These are phyloP conservation scores for Actinidia polygama DNA, from an alignment of 179 eudicot species.

Conservation along the genomic window DNA sequence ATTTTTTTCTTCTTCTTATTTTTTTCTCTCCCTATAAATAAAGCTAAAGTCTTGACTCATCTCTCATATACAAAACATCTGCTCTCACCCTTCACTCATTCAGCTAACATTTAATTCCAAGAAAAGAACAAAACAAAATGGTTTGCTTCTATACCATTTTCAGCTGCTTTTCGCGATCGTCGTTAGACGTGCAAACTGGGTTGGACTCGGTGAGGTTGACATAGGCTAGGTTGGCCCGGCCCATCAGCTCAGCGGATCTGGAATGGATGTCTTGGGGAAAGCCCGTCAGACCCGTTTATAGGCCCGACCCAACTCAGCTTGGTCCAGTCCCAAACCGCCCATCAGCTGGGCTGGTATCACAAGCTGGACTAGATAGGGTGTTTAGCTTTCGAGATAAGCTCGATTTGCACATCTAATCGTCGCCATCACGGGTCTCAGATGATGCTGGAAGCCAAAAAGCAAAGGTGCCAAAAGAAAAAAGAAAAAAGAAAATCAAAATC, in stretches of 20 bases:
- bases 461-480: not conserved
- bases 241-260: no score
- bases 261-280: no score
- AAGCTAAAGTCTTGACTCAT: not conserved
- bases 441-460: not conserved
- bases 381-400: no score
- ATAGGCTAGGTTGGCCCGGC: no score
- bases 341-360: no score
- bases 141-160: slow-evolving; percentile 5
- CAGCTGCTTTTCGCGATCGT: slow-evolving; percentile 12
- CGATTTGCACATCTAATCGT: no score
- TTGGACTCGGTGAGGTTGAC: no score
- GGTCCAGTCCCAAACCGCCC: no score
- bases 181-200: no score
- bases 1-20: not conserved
- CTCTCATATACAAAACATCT: not conserved
- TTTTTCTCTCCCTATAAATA: not conserved
- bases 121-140: not conserved
- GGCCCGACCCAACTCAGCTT: no score
- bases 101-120: not conserved
- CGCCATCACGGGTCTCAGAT: not conserved
- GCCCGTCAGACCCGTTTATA: no score
- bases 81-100: not conserved
- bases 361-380: no score
- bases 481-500: slow-evolving; percentile 1